Base-by-base conservation (phyloP, 371 early-diverging fungal genomes). In the Mortierella sp. region DNA sequence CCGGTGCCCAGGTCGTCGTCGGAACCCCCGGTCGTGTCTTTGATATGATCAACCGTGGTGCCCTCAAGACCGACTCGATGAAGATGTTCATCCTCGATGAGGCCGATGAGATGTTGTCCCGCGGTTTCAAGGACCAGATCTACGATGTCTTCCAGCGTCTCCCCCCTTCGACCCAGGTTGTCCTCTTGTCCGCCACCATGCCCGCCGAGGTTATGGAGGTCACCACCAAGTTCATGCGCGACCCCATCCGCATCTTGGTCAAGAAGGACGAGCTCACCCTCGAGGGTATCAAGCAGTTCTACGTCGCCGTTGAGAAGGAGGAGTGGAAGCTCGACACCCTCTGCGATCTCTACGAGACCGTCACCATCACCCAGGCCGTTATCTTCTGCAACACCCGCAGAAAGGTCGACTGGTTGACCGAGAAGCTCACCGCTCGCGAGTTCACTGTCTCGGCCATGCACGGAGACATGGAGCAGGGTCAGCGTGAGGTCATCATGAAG, bases 391-490 rank as follows among this genome's bases (percentile, higher is more conserved):
- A 97, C 90, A 96, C 97, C 69, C 93, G 96, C 76, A 91, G 94
- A 87, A 97, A 97, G 91, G 98, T 98, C 72, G 95, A 96, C 84
- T 96, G 94, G 92, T 87, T 96, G 68, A 95, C 96, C 73, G 93
- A 93, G 64, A 94, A 96, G 87, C 90, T 98, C 80, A 91, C 88
- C 71, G 91, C 91, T 34, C 91, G 93, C 76, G 94, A 96, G 47
- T 97, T 97, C 89, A 96, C 97, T 50, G 97, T 98, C 70, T 95
- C 96, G n/a, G 92, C 97, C 71, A 97, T 99, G 94, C 96, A 97
- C 86, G 95, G 96, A 89, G 98, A 98, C 64, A 95, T 99, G 96
- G 93, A 95, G 72, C 99, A 99, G 88, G 88, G 93, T 74, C 98
- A 98, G 87, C 95, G 99, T 89, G 97, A 97, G 79, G 92, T 95